These are phyloP conservation scores for Coelomomyces lativittatus DNA, from an alignment of 371 early-diverging fungal genomes.

Conservation along the genomic window DNA sequence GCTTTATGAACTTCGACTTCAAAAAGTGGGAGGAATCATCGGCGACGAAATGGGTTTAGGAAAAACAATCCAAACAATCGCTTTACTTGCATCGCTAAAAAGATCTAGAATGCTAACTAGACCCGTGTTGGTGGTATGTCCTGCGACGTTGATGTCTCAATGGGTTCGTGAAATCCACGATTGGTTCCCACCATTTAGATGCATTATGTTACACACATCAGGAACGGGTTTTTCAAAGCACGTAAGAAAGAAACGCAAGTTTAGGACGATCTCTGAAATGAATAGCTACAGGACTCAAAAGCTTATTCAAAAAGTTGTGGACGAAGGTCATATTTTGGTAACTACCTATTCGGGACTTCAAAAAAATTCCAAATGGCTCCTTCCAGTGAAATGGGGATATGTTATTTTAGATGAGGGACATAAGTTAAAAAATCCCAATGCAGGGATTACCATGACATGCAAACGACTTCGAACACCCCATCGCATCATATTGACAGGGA, in stretches of 20 bases:
- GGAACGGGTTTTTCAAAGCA: constrained; percentile 46
- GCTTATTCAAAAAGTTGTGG: constrained; percentile 12
- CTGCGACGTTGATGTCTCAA: constrained; percentile 84
- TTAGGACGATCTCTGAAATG: background rate
- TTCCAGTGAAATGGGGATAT: constrained; percentile 65
- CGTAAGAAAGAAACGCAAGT: background rate
- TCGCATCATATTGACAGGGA: constrained; percentile 74
- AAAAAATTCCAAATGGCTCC: constrained; percentile 41
- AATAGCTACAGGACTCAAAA: constrained; percentile 3
- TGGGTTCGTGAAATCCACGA: constrained; percentile 90
- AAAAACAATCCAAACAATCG: constrained; percentile 83
- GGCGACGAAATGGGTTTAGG: constrained; percentile 87
- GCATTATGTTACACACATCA: constrained; percentile 66
- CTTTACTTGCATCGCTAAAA: constrained; percentile 61
- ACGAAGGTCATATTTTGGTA: constrained; percentile 57
- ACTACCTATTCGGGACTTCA: constrained; percentile 73
- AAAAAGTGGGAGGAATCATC: constrained; percentile 79
- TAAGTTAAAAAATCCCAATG: constrained; percentile 86
- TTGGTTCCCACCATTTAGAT: constrained; percentile 89
- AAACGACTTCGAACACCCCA: constrained; percentile 42
- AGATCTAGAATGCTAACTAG: constrained; percentile 18
- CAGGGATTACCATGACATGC: constrained; percentile 66
- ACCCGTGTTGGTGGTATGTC: constrained; percentile 69
- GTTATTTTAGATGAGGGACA: constrained; percentile 96
- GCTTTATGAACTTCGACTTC: constrained; percentile 76